Evolutionary conservation across 2,329 filamentous ascomycete genomes (phyloP).

Genomic region (Aspergillus ochraceoroseus): DNA sequence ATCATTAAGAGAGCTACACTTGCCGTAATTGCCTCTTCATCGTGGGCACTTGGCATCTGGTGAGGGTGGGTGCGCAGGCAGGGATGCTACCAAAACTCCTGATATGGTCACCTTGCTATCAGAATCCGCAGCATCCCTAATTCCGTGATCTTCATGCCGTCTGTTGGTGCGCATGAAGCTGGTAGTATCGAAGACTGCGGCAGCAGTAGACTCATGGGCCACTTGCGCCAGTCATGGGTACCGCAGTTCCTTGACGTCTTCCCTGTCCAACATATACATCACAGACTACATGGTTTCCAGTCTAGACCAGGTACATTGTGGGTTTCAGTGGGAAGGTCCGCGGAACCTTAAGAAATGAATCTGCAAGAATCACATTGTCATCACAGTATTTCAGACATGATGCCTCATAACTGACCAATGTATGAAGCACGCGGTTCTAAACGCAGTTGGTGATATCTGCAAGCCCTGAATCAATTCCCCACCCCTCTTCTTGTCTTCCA

Average conservation of each 20-base stretch:
- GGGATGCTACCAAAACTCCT: conserved; percentile 9
- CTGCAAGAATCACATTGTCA: conserved; percentile 23
- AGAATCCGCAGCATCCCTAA: conserved; percentile 5
- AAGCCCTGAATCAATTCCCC: conserved; percentile 9
- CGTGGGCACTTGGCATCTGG: conserved; percentile 15
- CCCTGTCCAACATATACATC: conserved; percentile 17
- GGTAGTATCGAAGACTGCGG: conserved; percentile 9
- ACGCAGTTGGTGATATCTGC: conserved; percentile 16
- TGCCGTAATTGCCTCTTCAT: conserved; percentile 9
- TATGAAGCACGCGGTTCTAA: conserved; percentile 10
- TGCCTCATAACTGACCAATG: conserved; percentile 18
- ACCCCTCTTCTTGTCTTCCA: conserved; percentile 2
- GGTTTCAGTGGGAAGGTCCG: conserved; percentile 4
- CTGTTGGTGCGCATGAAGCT: conserved; percentile 10
- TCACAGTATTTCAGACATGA: conserved; percentile 19
- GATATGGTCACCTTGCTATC: conserved; percentile 18
- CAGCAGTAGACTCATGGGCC: conserved; percentile 15
- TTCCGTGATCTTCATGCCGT: conserved; percentile 6
- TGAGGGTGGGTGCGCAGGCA: conserved; percentile 7
- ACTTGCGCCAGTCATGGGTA: conserved; percentile 18
- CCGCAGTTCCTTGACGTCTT: conserved; percentile 17
- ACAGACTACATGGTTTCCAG: conserved; percentile 8
- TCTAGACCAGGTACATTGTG: conserved; percentile 15
- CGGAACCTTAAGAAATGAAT: conserved; percentile 15
- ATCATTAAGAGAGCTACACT: conserved; percentile 13